Base-by-base conservation (phyloP, 2,329 filamentous ascomycete species). In the Phyllosticta capitalensis region DNA sequence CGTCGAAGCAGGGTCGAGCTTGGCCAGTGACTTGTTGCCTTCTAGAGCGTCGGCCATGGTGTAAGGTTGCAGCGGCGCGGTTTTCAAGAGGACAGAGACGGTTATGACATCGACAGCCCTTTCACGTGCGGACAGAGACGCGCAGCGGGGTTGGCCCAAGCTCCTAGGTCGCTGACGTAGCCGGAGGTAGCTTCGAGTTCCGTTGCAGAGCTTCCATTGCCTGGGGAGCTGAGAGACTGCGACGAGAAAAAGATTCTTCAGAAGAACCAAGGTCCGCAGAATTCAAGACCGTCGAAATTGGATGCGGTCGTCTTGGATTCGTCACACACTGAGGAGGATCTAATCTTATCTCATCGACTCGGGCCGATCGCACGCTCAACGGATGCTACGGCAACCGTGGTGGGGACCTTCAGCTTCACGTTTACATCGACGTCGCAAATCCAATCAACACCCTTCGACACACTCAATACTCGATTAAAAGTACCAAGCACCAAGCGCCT, bases 21-120 rank as follows among this genome's bases (percentile, higher is more conserved):
- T 38, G 14, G 65, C 24, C 12, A 74, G 63, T 1, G 66, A 55
- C 14, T 66, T 66, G 20, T 65, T 58, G 21, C 64, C 38, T 9
- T 50, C 28, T 21, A 19, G 30, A 20, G 14, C n/a, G 50, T 60
- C 49, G 54, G 49, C 20, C 58, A 60, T 60, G 49, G 48, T 56
- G 56, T 24, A 21, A 45, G n/a, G 45, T 52, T 50, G 45, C 19
- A 45, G 14, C 22, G 52, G 17, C 38, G 38, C 38, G 38, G 38
- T 45, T n/a, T n/a, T 45, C 17, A n/a, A n/a, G 38, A n/a, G 24
- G 56, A 54, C 52, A 19, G 33, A 38, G 33, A 52, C 22, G 52
- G 50, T 58, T 50, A 59, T 54, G 56, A 54, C 53, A 59, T 59
- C 53, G 52, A 45, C 30, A 48, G 52, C 24, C 30, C 56, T 33